Conservation (phyloP, 2,329 filamentous ascomycete species). For the Apiospora malaysiana region DNA sequence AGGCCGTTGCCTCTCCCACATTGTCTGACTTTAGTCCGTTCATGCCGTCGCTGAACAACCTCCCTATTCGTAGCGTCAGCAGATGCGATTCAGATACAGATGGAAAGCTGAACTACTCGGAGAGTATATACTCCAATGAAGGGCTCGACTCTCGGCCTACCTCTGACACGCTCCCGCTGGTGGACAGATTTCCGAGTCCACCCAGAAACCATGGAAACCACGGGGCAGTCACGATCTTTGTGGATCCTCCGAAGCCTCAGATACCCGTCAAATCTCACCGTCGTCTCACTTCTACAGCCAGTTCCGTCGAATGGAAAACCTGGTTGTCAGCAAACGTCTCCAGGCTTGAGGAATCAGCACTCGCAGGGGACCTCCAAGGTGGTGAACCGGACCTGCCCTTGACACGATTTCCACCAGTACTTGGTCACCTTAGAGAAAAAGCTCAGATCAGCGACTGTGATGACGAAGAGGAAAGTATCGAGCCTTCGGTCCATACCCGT, state of each 20-base stretch:
- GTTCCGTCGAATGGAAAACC: constrained; percentile 57
- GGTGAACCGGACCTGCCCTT: constrained; percentile 28
- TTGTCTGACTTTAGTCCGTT: constrained; percentile 44
- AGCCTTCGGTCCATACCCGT: not conserved
- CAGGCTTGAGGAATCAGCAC: constrained; percentile 47
- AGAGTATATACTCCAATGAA: constrained; percentile 56
- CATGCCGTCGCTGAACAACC: constrained; percentile 47
- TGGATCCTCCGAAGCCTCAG: constrained; percentile 40
- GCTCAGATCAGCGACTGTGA: constrained; percentile 51
- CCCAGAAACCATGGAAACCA: constrained; percentile 35
- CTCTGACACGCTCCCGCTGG: constrained; percentile 23
- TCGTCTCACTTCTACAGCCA: constrained; percentile 40
- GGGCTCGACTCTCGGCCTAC: constrained; percentile 29
- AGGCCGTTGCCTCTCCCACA: constrained; percentile 27
- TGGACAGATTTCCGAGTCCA: constrained; percentile 29
- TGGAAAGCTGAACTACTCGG: constrained; percentile 46
- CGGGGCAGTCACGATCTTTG: constrained; percentile 43
- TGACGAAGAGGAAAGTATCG: not conserved
- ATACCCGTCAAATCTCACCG: constrained; percentile 33
- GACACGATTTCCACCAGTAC: constrained; percentile 30
- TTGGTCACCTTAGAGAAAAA: constrained; percentile 54
- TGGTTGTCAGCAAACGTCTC: constrained; percentile 60
- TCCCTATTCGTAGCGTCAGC: constrained; percentile 48
- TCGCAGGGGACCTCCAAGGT: constrained; percentile 21
- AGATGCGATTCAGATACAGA: constrained; percentile 47